Conservation (phyloP, 1,284 basidiomycete genomes). For the Coniferiporia sulphurascens region DNA sequence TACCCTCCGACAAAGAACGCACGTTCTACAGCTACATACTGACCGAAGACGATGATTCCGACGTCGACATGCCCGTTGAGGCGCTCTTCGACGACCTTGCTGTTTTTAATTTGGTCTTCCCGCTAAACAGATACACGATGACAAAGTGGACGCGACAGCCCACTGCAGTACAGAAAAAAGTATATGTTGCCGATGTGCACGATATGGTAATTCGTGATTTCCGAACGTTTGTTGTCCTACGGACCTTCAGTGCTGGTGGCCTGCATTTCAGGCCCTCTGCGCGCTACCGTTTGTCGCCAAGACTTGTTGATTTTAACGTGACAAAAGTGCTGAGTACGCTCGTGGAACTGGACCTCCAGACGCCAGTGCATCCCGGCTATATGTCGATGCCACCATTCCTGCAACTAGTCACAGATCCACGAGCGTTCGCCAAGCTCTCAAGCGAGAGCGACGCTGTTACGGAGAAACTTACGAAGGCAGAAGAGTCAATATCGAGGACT, state of each 20-base stretch:
- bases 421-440: slow-evolving; percentile 29
- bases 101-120: slow-evolving; percentile 40
- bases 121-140: slow-evolving; percentile 35
- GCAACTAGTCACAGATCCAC: slow-evolving; percentile 38
- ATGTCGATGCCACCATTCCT: slow-evolving; percentile 31
- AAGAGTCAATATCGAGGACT: slow-evolving; percentile 32
- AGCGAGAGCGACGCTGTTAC: slow-evolving; percentile 18
- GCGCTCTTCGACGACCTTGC: slow-evolving; percentile 42
- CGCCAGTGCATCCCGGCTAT: slow-evolving; percentile 21
- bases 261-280: slow-evolving; percentile 27
- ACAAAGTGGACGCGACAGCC: slow-evolving; percentile 36
- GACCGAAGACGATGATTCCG: slow-evolving; percentile 29
- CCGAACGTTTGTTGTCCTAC: slow-evolving; percentile 32
- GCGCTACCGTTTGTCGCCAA: slow-evolving; percentile 40
- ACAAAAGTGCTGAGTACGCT: slow-evolving; percentile 40
- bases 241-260: slow-evolving; percentile 34
- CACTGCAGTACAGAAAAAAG: slow-evolving; percentile 31
- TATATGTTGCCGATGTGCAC: slow-evolving; percentile 38
- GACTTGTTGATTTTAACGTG: slow-evolving; percentile 47
- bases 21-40: slow-evolving; percentile 39
- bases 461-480: slow-evolving; percentile 29
- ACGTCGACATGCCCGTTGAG: slow-evolving; percentile 36
- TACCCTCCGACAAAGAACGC: slow-evolving; percentile 34
- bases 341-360: slow-evolving; percentile 39
- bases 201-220: slow-evolving; percentile 32